Percentiles rank a stretch among this genome's conserved stretches.
Evolutionary conservation across 1,284 basidiomycete genomes (phyloP).

Genomic region (Ceratobasidium theobromae): DNA sequence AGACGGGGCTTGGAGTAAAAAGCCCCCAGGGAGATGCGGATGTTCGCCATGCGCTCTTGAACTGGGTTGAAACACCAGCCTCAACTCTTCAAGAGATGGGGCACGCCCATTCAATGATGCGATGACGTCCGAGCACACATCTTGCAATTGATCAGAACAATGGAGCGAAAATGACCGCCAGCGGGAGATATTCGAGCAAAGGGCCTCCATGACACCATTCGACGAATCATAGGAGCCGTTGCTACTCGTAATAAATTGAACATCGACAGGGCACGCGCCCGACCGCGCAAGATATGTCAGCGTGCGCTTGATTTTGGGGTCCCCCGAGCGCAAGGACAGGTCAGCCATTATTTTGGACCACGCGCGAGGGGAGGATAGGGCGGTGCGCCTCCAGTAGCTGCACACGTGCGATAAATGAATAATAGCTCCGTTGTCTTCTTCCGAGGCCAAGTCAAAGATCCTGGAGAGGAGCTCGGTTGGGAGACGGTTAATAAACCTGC

Average conservation of each 20-base stretch:
- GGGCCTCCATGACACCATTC: constrained; percentile 4
- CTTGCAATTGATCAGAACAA: constrained; percentile 15
- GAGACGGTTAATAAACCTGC: constrained; percentile 7
- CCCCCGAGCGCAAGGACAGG: constrained; percentile 7
- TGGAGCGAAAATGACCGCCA: constrained; percentile 31
- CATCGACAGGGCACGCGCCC: constrained; percentile 31
- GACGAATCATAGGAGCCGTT: constrained; percentile 11
- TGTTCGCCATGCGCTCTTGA: constrained; percentile 20
- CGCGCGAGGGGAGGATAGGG: constrained; percentile 28
- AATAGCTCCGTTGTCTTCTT: constrained; percentile 24
- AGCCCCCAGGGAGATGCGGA: constrained; percentile 23
- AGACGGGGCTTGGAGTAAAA: constrained; percentile 25
- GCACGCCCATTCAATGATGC: constrained; percentile 22
- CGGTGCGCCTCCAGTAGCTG: constrained; percentile 17
- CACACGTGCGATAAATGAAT: constrained; percentile 30
- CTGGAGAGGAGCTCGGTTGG: constrained; percentile 28
- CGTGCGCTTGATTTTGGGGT: constrained; percentile 5
- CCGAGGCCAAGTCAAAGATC: constrained; percentile 23
- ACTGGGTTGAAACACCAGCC: constrained; percentile 17
- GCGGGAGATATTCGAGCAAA: constrained; percentile 12
- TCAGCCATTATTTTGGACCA: constrained; percentile 27
- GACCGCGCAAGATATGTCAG: constrained; percentile 27
- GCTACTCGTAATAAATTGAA: constrained; percentile 13
- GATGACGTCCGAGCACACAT: constrained; percentile 15
- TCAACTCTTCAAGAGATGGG: constrained; percentile 9